phyloP scores from a whole-genome alignment of 2,329 filamentous ascomycete genomes.

The Knoxdaviesia capensis region DNA sequence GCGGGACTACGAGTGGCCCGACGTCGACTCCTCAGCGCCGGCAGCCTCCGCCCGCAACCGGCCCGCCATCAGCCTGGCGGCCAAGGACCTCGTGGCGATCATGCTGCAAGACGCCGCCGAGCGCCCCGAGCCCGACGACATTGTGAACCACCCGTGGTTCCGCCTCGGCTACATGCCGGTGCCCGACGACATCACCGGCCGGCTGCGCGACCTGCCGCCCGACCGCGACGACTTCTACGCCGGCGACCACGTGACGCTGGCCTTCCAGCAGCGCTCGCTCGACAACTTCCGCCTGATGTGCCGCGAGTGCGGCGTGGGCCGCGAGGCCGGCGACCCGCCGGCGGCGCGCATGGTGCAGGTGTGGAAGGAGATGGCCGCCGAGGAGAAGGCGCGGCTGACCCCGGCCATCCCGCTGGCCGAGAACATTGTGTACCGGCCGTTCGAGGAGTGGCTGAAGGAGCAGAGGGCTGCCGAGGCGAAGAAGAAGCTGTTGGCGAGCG shows the following conservation, averaged over 20 bases:
- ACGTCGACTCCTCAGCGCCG: no score
- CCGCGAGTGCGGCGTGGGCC: constrained; percentile 34
- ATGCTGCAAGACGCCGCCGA: constrained; percentile 58
- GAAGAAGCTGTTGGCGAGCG: no score
- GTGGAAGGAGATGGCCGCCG: constrained; percentile 47
- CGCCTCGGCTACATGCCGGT: constrained; percentile 53
- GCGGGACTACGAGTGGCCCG: constrained; percentile 63
- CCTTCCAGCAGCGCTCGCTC: constrained; percentile 24
- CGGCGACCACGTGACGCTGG: constrained; percentile 21
- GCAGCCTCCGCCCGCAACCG: no score
- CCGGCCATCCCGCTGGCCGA: constrained; percentile 41
- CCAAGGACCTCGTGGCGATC: constrained; percentile 58
- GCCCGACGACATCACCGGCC: constrained; percentile 34
- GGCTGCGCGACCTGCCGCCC: constrained; percentile 33
- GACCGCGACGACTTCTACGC: constrained; percentile 37
- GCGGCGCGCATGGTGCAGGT: constrained; percentile 26
- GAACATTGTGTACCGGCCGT: constrained; percentile 43
- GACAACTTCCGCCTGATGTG: constrained; percentile 37
- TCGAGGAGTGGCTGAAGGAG: constrained; percentile 38
- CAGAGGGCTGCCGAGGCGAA: no score
- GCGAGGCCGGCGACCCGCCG: constrained; percentile 11
- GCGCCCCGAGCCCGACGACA: constrained; percentile 55
- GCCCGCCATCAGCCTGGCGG: constrained; percentile 55
- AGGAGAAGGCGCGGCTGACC: constrained; percentile 45
- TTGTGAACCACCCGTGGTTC: constrained; percentile 67